phyloP scores from a whole-genome alignment of 2,329 filamentous ascomycete species.

The Xylaria digitata region DNA sequence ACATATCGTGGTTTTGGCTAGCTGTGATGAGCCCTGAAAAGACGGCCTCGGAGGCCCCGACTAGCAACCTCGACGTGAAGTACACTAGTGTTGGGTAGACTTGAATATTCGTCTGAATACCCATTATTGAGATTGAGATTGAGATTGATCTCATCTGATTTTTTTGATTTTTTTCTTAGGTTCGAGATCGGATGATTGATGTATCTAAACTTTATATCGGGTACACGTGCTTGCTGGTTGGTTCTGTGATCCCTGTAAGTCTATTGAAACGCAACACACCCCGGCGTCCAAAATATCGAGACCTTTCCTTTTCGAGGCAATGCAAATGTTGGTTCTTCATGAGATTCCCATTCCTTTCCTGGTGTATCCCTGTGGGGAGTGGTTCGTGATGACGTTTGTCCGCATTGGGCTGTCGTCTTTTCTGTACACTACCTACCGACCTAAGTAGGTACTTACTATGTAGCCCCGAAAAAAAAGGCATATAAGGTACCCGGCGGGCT shows the following conservation, averaged over 20 bases:
- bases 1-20: not conserved
- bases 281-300: not conserved
- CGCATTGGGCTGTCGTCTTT: slow-evolving; percentile 1
- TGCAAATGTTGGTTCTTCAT: slow-evolving; percentile 29
- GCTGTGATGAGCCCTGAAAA: not conserved
- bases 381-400: slow-evolving; percentile 24
- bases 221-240: not conserved
- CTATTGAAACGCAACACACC: slow-evolving; percentile 3
- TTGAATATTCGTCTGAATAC: not conserved
- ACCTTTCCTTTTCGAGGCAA: slow-evolving; percentile 28
- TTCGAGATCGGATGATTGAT: not conserved
- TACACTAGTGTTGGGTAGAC: no score
- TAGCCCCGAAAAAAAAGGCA: no score
- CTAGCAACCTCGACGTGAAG: not conserved
- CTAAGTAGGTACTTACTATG: no score
- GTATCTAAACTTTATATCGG: not conserved
- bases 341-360: slow-evolving; percentile 30
- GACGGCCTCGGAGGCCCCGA: not conserved
- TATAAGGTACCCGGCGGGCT: no score
- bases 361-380: slow-evolving; percentile 13
- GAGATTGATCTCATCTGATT: not conserved
- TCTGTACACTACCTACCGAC: not conserved
- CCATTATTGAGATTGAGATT: not conserved
- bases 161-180: not conserved
- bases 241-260: slow-evolving; percentile 9